Percentiles rank a stretch among this genome's conserved stretches.
Evolutionary conservation across 495 filamentous ascomycete genomes (phyloP).

Genomic region (Xylaria bambusicola): DNA sequence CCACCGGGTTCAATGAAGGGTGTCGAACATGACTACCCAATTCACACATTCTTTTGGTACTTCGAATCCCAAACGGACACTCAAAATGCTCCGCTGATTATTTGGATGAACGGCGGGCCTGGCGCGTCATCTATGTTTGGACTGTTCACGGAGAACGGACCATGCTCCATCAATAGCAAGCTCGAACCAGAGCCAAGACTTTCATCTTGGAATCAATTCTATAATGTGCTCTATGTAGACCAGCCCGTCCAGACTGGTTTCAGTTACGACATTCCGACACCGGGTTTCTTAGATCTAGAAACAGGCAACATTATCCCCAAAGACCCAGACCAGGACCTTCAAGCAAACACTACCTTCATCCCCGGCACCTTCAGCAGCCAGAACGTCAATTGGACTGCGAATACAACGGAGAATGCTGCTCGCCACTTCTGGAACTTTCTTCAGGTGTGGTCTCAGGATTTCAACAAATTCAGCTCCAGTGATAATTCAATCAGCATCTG

Average conservation of each 20-base stretch:
- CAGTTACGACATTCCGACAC: slow-evolving; percentile 49
- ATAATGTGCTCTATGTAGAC: slow-evolving; percentile 72
- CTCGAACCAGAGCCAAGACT: slow-evolving; percentile 50
- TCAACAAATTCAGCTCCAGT: slow-evolving; percentile 59
- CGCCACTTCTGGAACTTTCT: slow-evolving; percentile 67
- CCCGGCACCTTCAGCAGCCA: slow-evolving; percentile 61
- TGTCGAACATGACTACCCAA: slow-evolving; percentile 53
- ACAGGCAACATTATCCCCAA: slow-evolving; percentile 27
- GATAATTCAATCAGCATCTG: slow-evolving; percentile 54
- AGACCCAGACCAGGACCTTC: slow-evolving; percentile 33
- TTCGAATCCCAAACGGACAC: slow-evolving; percentile 62
- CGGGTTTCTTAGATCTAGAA: slow-evolving; percentile 41
- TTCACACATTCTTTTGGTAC: slow-evolving; percentile 82
- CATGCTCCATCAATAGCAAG: slow-evolving; percentile 41
- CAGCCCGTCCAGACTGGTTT: slow-evolving; percentile 59
- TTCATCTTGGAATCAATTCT: slow-evolving; percentile 66
- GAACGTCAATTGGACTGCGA: slow-evolving; percentile 51
- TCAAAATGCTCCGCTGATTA: slow-evolving; percentile 56
- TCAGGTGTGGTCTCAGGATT: slow-evolving; percentile 61
- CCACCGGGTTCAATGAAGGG: slow-evolving; percentile 28
- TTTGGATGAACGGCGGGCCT: slow-evolving; percentile 68
- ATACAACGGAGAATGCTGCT: slow-evolving; percentile 63
- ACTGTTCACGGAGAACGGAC: slow-evolving; percentile 58
- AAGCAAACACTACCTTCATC: slow-evolving; percentile 43
- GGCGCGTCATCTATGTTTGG: slow-evolving; percentile 61